phyloP scores from a whole-genome alignment of 73 alveolate species.

The Paramecium octaurelia region DNA sequence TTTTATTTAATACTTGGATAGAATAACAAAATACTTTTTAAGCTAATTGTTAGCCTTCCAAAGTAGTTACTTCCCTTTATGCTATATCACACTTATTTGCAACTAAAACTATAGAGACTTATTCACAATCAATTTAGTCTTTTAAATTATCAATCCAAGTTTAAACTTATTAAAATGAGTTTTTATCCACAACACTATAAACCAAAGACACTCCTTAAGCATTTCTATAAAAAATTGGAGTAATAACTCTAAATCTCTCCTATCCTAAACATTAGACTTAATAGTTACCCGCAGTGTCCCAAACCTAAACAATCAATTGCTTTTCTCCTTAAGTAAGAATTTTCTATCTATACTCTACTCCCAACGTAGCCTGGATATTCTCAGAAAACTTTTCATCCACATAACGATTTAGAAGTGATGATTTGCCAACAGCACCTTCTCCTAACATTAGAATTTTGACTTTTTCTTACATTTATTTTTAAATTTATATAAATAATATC shows the following conservation, averaged over 20 bases:
- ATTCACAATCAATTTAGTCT: conserved; percentile 58
- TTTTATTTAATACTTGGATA: not conserved
- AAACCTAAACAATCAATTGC: conserved; percentile 65
- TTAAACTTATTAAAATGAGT: conserved; percentile 70
- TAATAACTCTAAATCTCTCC: conserved; percentile 71
- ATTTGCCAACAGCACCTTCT: conserved; percentile 84
- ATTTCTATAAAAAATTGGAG: conserved; percentile 73
- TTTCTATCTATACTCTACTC: conserved; percentile 72
- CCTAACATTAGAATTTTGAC: conserved; percentile 67
- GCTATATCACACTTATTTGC: conserved; percentile 62
- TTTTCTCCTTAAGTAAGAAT: conserved; percentile 54
- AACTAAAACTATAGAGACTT: conserved; percentile 52
- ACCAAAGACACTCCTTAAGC: conserved; percentile 71
- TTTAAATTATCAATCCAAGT: conserved; percentile 77
- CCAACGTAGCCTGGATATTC: conserved; percentile 70
- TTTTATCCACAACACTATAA: conserved; percentile 73
- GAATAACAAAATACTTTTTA: not conserved
- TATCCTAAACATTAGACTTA: not conserved
- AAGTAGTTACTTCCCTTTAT: not conserved
- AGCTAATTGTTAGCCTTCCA: not conserved
- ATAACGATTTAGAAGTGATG: conserved; percentile 62
- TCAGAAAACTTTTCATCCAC: conserved; percentile 65
- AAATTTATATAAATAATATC: conserved; percentile 1
- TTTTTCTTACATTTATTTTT: not conserved
- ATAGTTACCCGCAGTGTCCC: conserved; percentile 76